Conservation (phyloP, 202 grass and related monocot species). For the Elaeis oleifera region DNA sequence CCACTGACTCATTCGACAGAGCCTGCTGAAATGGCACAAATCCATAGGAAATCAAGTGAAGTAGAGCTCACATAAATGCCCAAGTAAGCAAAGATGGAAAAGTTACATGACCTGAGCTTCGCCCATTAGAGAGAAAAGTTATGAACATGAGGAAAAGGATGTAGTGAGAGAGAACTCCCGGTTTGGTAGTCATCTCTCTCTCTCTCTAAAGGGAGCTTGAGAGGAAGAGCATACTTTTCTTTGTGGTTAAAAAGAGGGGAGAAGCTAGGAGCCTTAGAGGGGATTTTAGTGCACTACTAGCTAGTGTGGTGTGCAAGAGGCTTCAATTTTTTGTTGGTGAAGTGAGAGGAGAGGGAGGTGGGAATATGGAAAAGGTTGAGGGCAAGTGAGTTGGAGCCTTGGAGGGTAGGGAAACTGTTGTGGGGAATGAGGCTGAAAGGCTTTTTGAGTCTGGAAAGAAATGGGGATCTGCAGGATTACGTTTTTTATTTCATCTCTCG, state of each 20-base stretch:
- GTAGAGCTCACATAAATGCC: slow-evolving; percentile 3
- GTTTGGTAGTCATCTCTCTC: no score
- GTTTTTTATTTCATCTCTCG: no score
- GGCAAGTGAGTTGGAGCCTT: neutral
- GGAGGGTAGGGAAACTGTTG: neutral
- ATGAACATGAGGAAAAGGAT: slow-evolving; percentile 27
- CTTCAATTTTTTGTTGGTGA: no score
- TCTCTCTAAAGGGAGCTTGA: no score
- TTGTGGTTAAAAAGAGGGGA: slow-evolving; percentile 11
- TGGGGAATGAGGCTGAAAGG: neutral
- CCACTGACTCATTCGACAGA: neutral
- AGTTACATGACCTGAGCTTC: slow-evolving; percentile 34
- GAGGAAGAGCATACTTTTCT: slow-evolving; percentile 16
- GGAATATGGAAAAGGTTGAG: neutral
- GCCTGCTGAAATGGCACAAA: neutral
- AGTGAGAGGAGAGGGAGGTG: neutral
- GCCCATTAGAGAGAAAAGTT: slow-evolving; percentile 15
- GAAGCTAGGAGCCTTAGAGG: neutral
- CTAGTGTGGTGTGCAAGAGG: no score
- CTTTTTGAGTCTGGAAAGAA: neutral
- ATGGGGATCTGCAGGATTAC: no score
- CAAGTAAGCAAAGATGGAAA: neutral
- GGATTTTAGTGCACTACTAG: neutral
- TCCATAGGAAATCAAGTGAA: slow-evolving; percentile 1
- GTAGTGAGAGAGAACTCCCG: slow-evolving; percentile 17